A percentile compares a stretch with the other conserved stretches of the same genome.
Conservation (phyloP, 345 rosid genomes). For the Lepidium africanum region DNA sequence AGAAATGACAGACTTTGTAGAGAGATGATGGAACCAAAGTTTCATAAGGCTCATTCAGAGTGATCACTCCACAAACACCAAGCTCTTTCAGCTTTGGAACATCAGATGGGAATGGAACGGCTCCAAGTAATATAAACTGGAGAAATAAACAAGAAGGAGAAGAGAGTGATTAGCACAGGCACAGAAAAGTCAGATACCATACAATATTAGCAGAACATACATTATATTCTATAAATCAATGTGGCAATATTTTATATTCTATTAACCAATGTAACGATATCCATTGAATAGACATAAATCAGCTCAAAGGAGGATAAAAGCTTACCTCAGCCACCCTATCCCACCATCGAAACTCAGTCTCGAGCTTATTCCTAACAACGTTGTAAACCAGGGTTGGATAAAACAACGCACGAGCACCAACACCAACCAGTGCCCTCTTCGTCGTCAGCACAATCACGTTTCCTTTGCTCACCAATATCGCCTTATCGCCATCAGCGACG, state of each 20-base stretch:
- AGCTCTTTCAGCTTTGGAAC: slow-evolving; percentile 62
- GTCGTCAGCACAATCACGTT: slow-evolving; percentile 31
- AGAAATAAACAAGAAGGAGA: not conserved
- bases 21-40: slow-evolving; percentile 79
- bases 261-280: not conserved
- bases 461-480: slow-evolving; percentile 17
- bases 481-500: slow-evolving; percentile 21
- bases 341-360: slow-evolving; percentile 97
- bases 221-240: not conserved
- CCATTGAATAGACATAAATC: not conserved
- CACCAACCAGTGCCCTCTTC: slow-evolving; percentile 77
- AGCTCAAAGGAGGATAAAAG: not conserved
- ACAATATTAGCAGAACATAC: not conserved
- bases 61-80: slow-evolving; percentile 73
- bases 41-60: slow-evolving; percentile 74
- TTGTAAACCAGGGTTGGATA: slow-evolving; percentile 87
- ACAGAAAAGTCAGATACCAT: not conserved
- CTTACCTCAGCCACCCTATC: slow-evolving; percentile 82
- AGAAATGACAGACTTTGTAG: slow-evolving; percentile 44
- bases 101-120: slow-evolving; percentile 74
- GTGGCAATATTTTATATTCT: too few relatives aligned
- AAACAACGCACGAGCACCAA: slow-evolving; percentile 88
- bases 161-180: not conserved
- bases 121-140: slow-evolving; percentile 70
- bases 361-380: slow-evolving; percentile 84